phyloP scores from a whole-genome alignment of 2,329 filamentous ascomycete species.

The Pseudogymnoascus sp. region DNA sequence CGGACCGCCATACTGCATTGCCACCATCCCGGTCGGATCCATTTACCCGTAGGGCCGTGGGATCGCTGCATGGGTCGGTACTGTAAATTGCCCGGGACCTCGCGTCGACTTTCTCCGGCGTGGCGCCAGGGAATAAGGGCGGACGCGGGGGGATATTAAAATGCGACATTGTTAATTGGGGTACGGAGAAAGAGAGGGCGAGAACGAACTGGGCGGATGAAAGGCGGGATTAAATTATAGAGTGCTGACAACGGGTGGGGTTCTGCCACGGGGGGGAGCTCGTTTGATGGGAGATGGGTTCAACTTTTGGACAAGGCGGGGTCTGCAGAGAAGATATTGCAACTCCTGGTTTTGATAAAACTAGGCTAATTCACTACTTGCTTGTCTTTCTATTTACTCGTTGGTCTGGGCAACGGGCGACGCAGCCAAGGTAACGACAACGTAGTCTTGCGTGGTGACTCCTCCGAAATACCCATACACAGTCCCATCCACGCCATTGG shows the following conservation, averaged over 20 bases:
- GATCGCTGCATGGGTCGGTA: background rate
- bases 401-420: background rate
- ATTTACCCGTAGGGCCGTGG: background rate
- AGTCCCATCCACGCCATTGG: background rate
- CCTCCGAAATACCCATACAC: background rate
- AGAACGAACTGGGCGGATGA: background rate
- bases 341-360: background rate
- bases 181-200: background rate
- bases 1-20: background rate
- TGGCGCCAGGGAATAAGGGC: background rate
- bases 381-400: background rate
- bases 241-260: conserved; percentile 4
- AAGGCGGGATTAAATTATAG: background rate
- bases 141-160: background rate
- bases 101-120: background rate
- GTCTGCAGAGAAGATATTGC: background rate
- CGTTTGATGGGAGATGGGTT: background rate
- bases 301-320: background rate
- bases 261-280: background rate
- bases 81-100: background rate
- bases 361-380: background rate
- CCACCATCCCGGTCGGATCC: background rate
- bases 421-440: conserved; percentile 5
- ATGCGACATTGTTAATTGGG: background rate
- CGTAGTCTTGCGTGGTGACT: background rate